Evolutionary conservation across 1,284 basidiomycete genomes (phyloP).

Genomic region (Leccinum angustisporum): DNA sequence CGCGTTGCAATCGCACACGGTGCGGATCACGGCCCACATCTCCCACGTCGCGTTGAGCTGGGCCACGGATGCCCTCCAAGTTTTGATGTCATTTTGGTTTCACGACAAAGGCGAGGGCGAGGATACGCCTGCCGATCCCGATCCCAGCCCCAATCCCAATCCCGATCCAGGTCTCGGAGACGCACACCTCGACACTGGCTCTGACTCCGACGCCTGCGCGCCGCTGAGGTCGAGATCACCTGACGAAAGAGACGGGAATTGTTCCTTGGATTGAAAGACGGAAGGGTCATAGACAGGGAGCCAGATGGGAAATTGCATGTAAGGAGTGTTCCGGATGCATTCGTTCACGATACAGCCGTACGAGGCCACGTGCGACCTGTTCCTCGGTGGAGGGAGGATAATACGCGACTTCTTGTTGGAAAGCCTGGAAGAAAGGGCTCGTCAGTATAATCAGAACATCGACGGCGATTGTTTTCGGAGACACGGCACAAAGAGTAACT

Average conservation of each 20-base stretch:
- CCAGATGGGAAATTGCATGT: slow-evolving; percentile 76
- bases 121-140: background rate
- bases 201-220: background rate
- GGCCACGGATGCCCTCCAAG: slow-evolving; percentile 42
- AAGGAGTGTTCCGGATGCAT: slow-evolving; percentile 69
- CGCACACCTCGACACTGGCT: slow-evolving; percentile 21
- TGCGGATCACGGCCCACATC: slow-evolving; percentile 94
- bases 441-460: slow-evolving; percentile 28
- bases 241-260: slow-evolving; percentile 25
- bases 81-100: slow-evolving; percentile 20
- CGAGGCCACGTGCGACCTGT: slow-evolving; percentile 82
- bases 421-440: slow-evolving; percentile 56
- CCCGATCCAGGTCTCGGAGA: slow-evolving; percentile 30
- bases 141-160: background rate
- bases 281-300: slow-evolving; percentile 82
- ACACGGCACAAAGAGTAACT: slow-evolving; percentile 38
- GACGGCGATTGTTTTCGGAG: too few species aligned
- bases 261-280: slow-evolving; percentile 43
- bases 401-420: slow-evolving; percentile 92
- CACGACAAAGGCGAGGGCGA: slow-evolving; percentile 2
- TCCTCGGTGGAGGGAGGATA: slow-evolving; percentile 88
- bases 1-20: slow-evolving; percentile 84
- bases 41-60: slow-evolving; percentile 92
- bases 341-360: slow-evolving; percentile 90
- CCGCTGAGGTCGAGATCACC: slow-evolving; percentile 22